Conservation (phyloP, 208 protist genomes). For the Crithidia bombi region DNA sequence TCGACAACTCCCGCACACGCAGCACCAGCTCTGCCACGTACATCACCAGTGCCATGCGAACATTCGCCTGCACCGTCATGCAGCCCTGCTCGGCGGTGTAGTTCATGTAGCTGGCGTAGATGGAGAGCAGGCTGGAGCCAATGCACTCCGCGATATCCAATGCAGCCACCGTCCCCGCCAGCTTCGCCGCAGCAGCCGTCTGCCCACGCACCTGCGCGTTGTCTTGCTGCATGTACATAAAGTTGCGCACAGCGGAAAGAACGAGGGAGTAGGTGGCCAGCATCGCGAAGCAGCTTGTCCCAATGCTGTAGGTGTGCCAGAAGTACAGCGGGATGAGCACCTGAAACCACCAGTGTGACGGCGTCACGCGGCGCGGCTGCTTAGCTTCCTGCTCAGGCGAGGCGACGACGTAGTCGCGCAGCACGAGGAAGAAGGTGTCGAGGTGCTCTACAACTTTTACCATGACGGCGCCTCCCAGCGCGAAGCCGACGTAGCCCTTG, state of each 20-base stretch:
- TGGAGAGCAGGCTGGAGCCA: slow-evolving; percentile 31
- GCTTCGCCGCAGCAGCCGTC: slow-evolving; percentile 14
- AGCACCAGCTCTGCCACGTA: slow-evolving; percentile 41
- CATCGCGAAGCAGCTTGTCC: slow-evolving; percentile 39
- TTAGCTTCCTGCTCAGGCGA: slow-evolving; percentile 17
- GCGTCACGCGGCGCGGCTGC: slow-evolving; percentile 31
- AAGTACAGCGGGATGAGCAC: slow-evolving; percentile 42
- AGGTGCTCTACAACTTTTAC: slow-evolving; percentile 75
- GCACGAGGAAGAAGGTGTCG: slow-evolving; percentile 79
- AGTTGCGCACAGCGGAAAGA: slow-evolving; percentile 31
- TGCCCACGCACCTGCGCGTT: slow-evolving; percentile 21
- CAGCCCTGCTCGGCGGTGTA: slow-evolving; percentile 41
- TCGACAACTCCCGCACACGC: slow-evolving; percentile 31
- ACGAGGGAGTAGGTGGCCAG: slow-evolving; percentile 39
- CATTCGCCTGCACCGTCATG: slow-evolving; percentile 48
- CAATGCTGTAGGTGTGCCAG: slow-evolving; percentile 61
- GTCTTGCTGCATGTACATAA: slow-evolving; percentile 30
- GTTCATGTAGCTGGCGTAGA: slow-evolving; percentile 59
- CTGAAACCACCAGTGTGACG: slow-evolving; percentile 51
- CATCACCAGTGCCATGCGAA: slow-evolving; percentile 51
- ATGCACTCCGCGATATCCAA: slow-evolving; percentile 45
- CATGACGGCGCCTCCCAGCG: slow-evolving; percentile 55
- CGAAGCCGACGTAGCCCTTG: slow-evolving; percentile 53
- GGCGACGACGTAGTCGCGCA: slow-evolving; percentile 56
- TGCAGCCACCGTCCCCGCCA: slow-evolving; percentile 10